phyloP scores from a whole-genome alignment of 176 grass and related monocot genomes.

The Eragrostis nindensis region DNA sequence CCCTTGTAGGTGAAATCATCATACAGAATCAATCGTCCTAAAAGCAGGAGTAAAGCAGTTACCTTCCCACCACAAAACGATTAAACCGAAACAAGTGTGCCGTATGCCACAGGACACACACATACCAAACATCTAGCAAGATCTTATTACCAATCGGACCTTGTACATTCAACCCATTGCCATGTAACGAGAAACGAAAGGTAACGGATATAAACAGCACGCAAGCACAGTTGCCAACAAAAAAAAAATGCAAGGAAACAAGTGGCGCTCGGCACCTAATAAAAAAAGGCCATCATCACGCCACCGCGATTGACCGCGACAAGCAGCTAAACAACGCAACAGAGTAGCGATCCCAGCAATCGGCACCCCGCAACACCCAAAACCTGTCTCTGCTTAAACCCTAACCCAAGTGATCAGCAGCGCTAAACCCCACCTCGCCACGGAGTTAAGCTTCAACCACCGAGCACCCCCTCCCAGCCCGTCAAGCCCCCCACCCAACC shows the following conservation, averaged over 20 bases:
- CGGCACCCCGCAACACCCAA: background rate
- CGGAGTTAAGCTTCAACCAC: background rate
- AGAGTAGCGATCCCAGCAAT: background rate
- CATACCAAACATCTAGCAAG: background rate
- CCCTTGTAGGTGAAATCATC: background rate
- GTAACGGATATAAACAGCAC: background rate
- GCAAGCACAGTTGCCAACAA: no score
- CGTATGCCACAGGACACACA: background rate
- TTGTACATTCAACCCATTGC: background rate
- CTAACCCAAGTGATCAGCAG: conserved; percentile 37
- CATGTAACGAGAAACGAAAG: background rate
- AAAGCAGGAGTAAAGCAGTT: background rate
- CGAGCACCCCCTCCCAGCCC: background rate
- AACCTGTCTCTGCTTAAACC: conserved; percentile 35
- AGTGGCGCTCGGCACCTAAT: background rate
- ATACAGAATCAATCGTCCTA: background rate
- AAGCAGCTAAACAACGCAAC: background rate
- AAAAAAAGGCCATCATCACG: background rate
- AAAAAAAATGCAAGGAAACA: background rate
- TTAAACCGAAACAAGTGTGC: no score
- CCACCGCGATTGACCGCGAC: background rate
- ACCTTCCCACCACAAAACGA: background rate
- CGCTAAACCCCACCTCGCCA: conserved; percentile 19
- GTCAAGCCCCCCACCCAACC: background rate
- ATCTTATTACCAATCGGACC: background rate